Conservation (phyloP, 2,329 filamentous ascomycete species). For the Colletotrichum neosansevieriae region DNA sequence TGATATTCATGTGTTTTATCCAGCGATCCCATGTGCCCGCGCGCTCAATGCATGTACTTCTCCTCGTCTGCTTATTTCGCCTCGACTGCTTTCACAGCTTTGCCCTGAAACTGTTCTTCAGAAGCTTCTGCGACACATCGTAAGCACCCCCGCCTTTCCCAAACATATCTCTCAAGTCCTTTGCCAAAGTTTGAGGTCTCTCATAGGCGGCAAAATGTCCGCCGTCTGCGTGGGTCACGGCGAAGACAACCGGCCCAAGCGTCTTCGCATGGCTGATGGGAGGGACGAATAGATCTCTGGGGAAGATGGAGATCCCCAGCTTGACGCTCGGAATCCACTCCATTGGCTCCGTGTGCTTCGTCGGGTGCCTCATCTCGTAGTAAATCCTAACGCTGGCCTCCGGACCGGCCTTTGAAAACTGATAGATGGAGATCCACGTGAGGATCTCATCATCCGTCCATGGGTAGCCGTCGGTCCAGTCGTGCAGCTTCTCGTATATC, state of each 20-base stretch:
- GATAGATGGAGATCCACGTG: slow-evolving; percentile 81
- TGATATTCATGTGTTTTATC: not conserved
- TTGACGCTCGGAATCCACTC: slow-evolving; percentile 52
- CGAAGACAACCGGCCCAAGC: slow-evolving; percentile 70
- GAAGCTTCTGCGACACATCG: slow-evolving; percentile 46
- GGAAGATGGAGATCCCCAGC: slow-evolving; percentile 66
- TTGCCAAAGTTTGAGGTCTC: slow-evolving; percentile 62
- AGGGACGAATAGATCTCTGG: slow-evolving; percentile 66
- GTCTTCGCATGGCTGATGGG: slow-evolving; percentile 69
- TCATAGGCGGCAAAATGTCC: slow-evolving; percentile 75
- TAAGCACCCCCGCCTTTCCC: slow-evolving; percentile 61
- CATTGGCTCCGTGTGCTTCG: slow-evolving; percentile 39
- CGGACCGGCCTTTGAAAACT: slow-evolving; percentile 76
- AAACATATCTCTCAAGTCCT: slow-evolving; percentile 70
- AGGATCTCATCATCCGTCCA: slow-evolving; percentile 84
- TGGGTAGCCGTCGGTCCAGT: slow-evolving; percentile 78
- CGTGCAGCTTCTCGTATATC: slow-evolving; percentile 85
- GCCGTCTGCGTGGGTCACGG: slow-evolving; percentile 61
- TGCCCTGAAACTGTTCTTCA: not conserved
- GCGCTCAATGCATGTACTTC: no score
- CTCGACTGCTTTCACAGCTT: not conserved
- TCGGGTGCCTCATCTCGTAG: slow-evolving; percentile 70
- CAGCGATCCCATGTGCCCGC: not conserved
- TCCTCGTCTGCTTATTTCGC: not conserved
- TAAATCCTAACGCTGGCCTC: slow-evolving; percentile 78